Base-by-base conservation (phyloP, 2,329 filamentous ascomycete species). In the Paraphaeosphaeria minitans region DNA sequence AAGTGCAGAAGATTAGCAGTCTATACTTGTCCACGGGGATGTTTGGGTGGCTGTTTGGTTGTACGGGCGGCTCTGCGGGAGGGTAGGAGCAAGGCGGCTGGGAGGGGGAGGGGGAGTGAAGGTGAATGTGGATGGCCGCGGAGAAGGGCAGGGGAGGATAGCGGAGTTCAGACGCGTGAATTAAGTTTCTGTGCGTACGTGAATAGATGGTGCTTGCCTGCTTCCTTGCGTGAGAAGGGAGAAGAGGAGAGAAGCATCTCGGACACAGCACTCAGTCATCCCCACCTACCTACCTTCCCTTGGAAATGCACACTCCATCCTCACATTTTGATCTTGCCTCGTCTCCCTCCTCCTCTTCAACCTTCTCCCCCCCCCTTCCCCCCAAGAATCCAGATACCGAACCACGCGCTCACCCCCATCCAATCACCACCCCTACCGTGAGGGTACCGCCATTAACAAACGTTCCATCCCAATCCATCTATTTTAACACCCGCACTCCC, bases 1-100 rank as follows among this genome's bases (percentile, higher is more conserved):
- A 31, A 31, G 46, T 29, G 27, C 16, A 19, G 22, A 29, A 49
- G 3, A 49, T 49, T 49, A 49, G 46, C 29, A 29, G 45, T n/a
- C 37, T 39, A 39, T 39, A 39, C 16, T 39, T n/a, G 37, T 39
- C 2, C 13, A 21, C 2, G 12, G 45, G 10, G 45, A 12, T 27
- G 22, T 10, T 49, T 13, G n/a, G 46, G 16, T 19, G 22, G 21
- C n/a, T 6, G 14, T n/a, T n/a, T 8, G 37, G 49, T 52, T 29
- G 49, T 41, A 52, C 49, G 21, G 37, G 49, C 49, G 49, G 49
- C 49, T 52, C 49, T 52, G 49, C 49, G 49, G 49, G 49, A 52
- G 35, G 37, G n/a, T 39, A 22, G 49, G 21, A 14, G 24, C 24
- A 6, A n/a, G 48, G 19, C 47, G 47, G 47, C 19, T 37, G 47